Base-by-base conservation (phyloP, 768 basidiomycete species). In the Termitomyces eurrhizus region DNA sequence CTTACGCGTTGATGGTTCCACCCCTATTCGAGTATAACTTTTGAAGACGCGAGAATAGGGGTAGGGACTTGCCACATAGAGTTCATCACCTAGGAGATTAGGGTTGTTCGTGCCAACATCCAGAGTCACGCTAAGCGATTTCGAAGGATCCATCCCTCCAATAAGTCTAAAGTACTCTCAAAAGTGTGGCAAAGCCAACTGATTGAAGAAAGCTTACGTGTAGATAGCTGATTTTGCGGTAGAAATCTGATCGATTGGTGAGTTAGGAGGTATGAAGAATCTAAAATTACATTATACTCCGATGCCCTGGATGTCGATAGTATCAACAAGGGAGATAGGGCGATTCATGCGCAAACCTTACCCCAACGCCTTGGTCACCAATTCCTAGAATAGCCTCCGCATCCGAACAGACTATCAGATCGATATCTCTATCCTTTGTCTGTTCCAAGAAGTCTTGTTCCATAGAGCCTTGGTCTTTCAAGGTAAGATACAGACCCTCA, bases 321-420 rank as follows among this genome's bases (percentile, higher is more conserved):
- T n/a, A 26, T 58, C 68, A 59, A 67, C 21, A 1, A 24, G 35
- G 13, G 29, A 12, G 21, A 24, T 35, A 61, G 37, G 12, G 35
- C 48, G 60, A 51, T 7, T 9, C 12, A 21, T 37, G 12, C 11
- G 66, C 73, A 55, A 67, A 82, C 60, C 60, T 56, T 13, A 61
- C 87, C 70, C 77, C 90, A 73, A 93, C 92, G 59, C 93, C 81
- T 64, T 82, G 81, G 68, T 82, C 81, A 1, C 81, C 81, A 54
- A 82, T 82, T 16, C 93, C 93, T 11, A 95, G 76, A 60, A 95
- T 94, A 0, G 90, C 90, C 66, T 93, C 92, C 4, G 88, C 84
- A 69, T 95, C 93, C 0, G 91, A 89, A 57, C 88, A 88, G 29
- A 95, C 91, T 54, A 95, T 79, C 26, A 95, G 77, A 62, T 94